Evolutionary conservation across 495 filamentous ascomycete species (phyloP).

Genomic region (Clohesyomyces aquaticus): DNA sequence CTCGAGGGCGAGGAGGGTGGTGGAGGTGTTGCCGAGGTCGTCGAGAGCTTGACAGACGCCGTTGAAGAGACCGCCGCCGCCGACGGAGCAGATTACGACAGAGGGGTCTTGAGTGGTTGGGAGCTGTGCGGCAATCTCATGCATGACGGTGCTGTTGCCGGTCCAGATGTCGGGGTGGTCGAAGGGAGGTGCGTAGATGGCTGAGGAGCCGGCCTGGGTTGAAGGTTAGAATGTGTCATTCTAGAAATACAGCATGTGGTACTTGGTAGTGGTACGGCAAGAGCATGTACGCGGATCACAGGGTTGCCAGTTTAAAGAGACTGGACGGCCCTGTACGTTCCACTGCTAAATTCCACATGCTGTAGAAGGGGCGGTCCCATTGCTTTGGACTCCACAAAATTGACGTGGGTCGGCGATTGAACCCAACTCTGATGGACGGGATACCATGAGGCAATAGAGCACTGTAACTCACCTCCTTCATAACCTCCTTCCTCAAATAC

Average conservation of each 20-base stretch:
- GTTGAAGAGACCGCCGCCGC: slow-evolving; percentile 84
- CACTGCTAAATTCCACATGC: no score
- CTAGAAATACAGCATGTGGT: no score
- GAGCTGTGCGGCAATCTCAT: slow-evolving; percentile 70
- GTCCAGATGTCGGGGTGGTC: slow-evolving; percentile 86
- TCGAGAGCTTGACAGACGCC: slow-evolving; percentile 78
- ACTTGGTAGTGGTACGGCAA: no score
- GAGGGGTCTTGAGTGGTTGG: slow-evolving; percentile 53
- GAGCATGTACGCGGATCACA: no score
- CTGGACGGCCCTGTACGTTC: no score
- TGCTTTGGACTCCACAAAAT: no score
- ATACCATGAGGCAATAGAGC: no score
- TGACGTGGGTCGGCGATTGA: no score
- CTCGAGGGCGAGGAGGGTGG: slow-evolving; percentile 77
- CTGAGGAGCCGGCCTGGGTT: slow-evolving; percentile 49
- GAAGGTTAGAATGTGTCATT: background rate
- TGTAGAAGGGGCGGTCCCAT: no score
- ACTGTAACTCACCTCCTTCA: slow-evolving; percentile 49
- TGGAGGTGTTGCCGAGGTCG: slow-evolving; percentile 40
- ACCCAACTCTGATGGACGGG: no score
- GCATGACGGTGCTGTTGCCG: slow-evolving; percentile 72
- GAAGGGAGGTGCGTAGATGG: slow-evolving; percentile 87
- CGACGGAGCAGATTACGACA: slow-evolving; percentile 80
- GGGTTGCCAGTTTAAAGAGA: no score
- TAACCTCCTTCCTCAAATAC: slow-evolving; percentile 65